Conservation (phyloP, 495 filamentous ascomycete genomes). For the Stereocaulon alpinum region DNA sequence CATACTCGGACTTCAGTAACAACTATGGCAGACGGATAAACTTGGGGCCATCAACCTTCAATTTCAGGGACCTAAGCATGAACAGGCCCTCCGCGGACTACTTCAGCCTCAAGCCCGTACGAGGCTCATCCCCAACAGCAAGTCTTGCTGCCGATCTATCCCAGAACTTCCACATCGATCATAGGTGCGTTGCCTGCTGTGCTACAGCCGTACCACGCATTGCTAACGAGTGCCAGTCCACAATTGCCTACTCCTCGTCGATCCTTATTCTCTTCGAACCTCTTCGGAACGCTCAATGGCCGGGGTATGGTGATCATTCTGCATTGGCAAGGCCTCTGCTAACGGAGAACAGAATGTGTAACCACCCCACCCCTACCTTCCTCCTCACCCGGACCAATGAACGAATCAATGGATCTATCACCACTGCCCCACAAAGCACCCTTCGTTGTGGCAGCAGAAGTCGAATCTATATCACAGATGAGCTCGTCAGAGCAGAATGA, state of each 20-base stretch:
- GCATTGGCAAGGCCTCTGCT: conserved; percentile 8
- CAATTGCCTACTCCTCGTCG: conserved; percentile 84
- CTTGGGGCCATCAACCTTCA: conserved; percentile 55
- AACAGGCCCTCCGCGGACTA: conserved; percentile 59
- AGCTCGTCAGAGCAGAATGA: conserved; percentile 43
- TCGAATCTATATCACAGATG: conserved; percentile 56
- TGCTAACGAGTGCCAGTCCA: conserved; percentile 50
- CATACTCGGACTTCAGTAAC: conserved; percentile 39
- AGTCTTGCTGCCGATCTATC: conserved; percentile 88
- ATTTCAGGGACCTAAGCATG: conserved; percentile 65
- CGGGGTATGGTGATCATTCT: conserved; percentile 44
- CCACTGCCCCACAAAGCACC: conserved; percentile 84
- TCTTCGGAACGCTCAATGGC: conserved; percentile 55
- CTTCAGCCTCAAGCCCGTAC: conserved; percentile 62
- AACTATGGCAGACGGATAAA: conserved; percentile 40
- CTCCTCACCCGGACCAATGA: conserved; percentile 66
- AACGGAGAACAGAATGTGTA: conserved; percentile 48
- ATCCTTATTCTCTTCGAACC: conserved; percentile 77
- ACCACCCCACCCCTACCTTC: conserved; percentile 76
- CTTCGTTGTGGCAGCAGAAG: conserved; percentile 43
- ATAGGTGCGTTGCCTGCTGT: conserved; percentile 49
- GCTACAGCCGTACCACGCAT: conserved; percentile 15
- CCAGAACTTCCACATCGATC: conserved; percentile 91
- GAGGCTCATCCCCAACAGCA: conserved; percentile 80
- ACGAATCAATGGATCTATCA: conserved; percentile 88